Base-by-base conservation (phyloP, 768 basidiomycete species). In the Suillus americanus region DNA sequence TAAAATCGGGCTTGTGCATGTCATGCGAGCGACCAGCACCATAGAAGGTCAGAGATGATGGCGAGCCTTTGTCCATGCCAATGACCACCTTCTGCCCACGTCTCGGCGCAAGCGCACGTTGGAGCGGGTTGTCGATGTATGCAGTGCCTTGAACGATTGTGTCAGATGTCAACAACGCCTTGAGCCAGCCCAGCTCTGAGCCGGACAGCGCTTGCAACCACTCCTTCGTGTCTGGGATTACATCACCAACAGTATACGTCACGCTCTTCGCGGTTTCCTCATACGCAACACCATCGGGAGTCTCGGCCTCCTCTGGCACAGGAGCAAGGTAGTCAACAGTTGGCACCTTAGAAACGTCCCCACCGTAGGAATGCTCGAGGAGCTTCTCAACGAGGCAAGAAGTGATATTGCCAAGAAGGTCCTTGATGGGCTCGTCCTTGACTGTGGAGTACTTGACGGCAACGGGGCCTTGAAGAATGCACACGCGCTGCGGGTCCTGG, bases 401-500 rank as follows among this genome's bases (percentile, higher is more conserved):
- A 70, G 94, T 90, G 78, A 99, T 90, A 78, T 90, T 91, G 61
- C 94, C 95, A 59, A 99, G 85, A 62, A 99, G 82, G 37, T 97
- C 92, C 70, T 90, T 92, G 75, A 99, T 90, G 8, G 97, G 95
- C 77, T 97, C 94, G 71, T 99, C 95, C 77, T 95, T 97, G 72
- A 88, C 81, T 48, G 81, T 87, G 10, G 94, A 88, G 77, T 94
- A 89, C 77, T 92, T 95, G 66, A 87, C 94, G 1, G 97, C 95
- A 59, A 99, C 91, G 16, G 97, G 97, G 25, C 97, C 97, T 79
- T 97, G 95, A 61, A 99, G 86, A 70, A 99, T 97, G 73, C 95
- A 97, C 33, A 99, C 96, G 66, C 97, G 91, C 77, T 99, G 94
- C 30, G 97, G 97, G 77, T 99, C 97, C 79, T 97, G 95, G 79